Evolutionary conservation across 1,139 yeast genomes (phyloP), one percentile per base, ranked within the genome.

Genomic region (Pneumocystis murina): DNA sequence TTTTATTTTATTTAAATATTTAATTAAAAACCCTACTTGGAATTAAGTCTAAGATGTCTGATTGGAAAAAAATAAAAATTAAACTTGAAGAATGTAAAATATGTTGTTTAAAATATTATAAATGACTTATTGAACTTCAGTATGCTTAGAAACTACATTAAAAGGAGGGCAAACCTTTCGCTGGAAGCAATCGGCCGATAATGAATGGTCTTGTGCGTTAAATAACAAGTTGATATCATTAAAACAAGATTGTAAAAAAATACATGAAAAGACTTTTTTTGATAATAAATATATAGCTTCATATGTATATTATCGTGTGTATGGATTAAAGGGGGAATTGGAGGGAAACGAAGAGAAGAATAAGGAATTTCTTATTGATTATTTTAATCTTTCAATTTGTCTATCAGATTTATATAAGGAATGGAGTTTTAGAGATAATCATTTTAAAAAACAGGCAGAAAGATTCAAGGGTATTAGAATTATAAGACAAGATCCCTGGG

Each of bases 401-500:
- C 74, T 90, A 35, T 73, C 71, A 4, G 75, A 77, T 0, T 76
- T 92, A 33, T 84, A 86, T 70, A 66, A 72, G 1, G 77, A 79
- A 38, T 92, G 97, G 97, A 70, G 79, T 4, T 64, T 67, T 0
- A 78, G 75, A 14, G 95, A 90, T 72, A 67, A 77, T 33, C 74
- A 79, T 61, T 81, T 82, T 73, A 70, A 73, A 65, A 69, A 71
- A 59, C 70, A 71, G 61, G 65, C 70, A 7, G 71, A 73, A 2
- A 74, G 75, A 35, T 82, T 84, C 64, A 77, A 78, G 2, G 98
- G 98, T 0, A 84, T 91, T 36, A 76, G 97, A 55, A 87, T 90
- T 66, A 79, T 91, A 39, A 79, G 91, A 62, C 97, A 92, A 73
- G 96, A 91, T 68, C 98, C 98, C 0, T 92, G 97, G 97, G 98